Percentiles rank a stretch among this genome's conserved stretches.
Conservation (phyloP, 495 filamentous ascomycete species). For the Gamarada debralockiae region DNA sequence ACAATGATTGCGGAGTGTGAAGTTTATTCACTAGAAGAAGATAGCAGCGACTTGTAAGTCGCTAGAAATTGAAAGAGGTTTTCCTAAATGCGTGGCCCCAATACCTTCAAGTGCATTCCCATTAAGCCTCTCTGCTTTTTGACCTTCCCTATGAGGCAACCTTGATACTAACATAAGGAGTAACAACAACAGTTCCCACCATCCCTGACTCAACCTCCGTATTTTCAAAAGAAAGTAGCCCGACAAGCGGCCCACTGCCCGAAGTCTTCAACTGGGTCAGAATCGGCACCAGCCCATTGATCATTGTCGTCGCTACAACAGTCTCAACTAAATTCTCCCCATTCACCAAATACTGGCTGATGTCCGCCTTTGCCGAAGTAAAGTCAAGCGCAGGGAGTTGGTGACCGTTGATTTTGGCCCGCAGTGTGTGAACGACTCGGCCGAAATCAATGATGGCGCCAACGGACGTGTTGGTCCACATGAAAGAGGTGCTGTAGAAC, state of each 20-base stretch:
- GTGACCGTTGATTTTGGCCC: conserved; percentile 6
- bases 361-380: conserved; percentile 4
- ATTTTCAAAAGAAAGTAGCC: not conserved
- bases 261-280: not conserved
- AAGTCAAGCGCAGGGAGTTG: conserved; percentile 4
- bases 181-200: not conserved
- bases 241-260: not conserved
- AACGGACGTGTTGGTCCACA: conserved; percentile 4
- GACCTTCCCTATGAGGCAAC: no score
- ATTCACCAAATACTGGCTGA: conserved; percentile 1
- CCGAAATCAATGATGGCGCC: conserved; percentile 16
- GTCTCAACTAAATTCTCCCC: conserved; percentile 9
- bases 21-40: conserved; percentile 7
- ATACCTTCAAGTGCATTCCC: no score
- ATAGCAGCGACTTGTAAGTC: not conserved
- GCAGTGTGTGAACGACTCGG: conserved; percentile 7
- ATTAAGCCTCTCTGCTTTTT: no score
- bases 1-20: conserved; percentile 39
- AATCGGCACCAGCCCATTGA: not conserved
- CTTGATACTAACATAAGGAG: not conserved
- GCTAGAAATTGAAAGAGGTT: no score
- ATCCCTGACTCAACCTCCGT: not conserved
- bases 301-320: not conserved
- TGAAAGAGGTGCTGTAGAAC: conserved; percentile 41
- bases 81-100: no score